Percentiles rank a stretch among this genome's conserved stretches.
Evolutionary conservation across 148 eudicot species (phyloP).

Genomic region (Gaultheria prostrata): DNA sequence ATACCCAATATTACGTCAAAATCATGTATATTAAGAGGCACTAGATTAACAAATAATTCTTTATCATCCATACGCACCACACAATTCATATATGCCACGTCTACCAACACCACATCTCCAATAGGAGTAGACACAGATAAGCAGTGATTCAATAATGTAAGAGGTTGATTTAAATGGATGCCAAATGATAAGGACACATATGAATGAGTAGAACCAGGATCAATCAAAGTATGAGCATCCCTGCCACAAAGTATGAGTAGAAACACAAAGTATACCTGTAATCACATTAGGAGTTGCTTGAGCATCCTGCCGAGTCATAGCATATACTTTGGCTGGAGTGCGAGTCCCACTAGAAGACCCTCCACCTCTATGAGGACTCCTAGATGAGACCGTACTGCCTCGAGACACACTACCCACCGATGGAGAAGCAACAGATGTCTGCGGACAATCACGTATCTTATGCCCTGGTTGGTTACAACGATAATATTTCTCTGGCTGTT

Average conservation of each 20-base stretch:
- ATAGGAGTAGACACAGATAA: not conserved
- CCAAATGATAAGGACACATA: too few species aligned
- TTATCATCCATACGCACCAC: not conserved
- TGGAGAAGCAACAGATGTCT: not conserved
- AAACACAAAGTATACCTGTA: not conserved
- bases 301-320: not conserved
- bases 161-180: too few species aligned
- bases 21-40: not conserved
- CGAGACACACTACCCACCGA: not conserved
- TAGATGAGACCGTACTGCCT: not conserved
- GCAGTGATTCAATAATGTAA: too few species aligned
- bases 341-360: not conserved
- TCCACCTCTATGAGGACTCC: not conserved
- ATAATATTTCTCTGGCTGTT: not conserved
- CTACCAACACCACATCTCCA: not conserved
- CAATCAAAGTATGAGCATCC: too few species aligned
- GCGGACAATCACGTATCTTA: not conserved
- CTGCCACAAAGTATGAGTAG: too few species aligned
- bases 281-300: not conserved
- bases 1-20: not conserved
- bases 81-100: not conserved
- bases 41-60: not conserved
- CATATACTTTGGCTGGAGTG: not conserved
- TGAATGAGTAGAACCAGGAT: too few species aligned
- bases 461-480: not conserved